Conservation (phyloP, 169 alveolate species). For the Cryptosporidium baileyi region DNA sequence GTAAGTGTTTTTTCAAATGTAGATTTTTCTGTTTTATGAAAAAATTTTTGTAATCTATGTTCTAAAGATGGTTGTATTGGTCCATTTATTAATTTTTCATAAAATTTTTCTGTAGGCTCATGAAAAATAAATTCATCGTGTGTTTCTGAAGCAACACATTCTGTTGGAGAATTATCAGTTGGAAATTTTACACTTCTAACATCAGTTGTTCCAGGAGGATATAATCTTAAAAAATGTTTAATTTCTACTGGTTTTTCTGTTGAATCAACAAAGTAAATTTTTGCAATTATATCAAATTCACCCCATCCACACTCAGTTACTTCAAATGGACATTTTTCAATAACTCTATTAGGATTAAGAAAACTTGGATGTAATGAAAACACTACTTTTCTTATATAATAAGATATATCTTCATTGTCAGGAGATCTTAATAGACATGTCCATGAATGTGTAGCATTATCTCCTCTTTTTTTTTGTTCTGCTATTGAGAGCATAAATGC, state of each 20-base stretch:
- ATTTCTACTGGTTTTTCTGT: conserved; percentile 84
- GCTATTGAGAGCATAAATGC: conserved; percentile 75
- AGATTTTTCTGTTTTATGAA: conserved; percentile 39
- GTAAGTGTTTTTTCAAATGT: conserved; percentile 47
- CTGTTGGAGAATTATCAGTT: conserved; percentile 11
- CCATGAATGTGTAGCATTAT: conserved; percentile 91
- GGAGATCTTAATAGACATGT: conserved; percentile 90
- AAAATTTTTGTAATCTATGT: conserved; percentile 70
- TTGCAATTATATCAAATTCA: conserved; percentile 85
- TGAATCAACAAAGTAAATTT: conserved; percentile 82
- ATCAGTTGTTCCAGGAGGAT: conserved; percentile 72
- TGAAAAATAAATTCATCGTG: conserved; percentile 71
- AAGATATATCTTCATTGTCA: conserved; percentile 87
- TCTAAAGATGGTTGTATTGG: conserved; percentile 72
- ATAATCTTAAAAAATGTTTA: conserved; percentile 79
- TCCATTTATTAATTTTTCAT: conserved; percentile 72
- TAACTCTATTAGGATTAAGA: conserved; percentile 84
- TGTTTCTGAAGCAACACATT: conserved; percentile 71
- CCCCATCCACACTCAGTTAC: conserved; percentile 92
- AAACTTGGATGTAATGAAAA: conserved; percentile 91
- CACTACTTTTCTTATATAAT: conserved; percentile 86
- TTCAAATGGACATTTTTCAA: conserved; percentile 86
- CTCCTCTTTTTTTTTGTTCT: conserved; percentile 88
- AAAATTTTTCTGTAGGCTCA: conserved; percentile 75
- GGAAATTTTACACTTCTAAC: conserved; percentile 64